phyloP scores from a whole-genome alignment of 1,139 yeast species.

The Pichia sp. region DNA sequence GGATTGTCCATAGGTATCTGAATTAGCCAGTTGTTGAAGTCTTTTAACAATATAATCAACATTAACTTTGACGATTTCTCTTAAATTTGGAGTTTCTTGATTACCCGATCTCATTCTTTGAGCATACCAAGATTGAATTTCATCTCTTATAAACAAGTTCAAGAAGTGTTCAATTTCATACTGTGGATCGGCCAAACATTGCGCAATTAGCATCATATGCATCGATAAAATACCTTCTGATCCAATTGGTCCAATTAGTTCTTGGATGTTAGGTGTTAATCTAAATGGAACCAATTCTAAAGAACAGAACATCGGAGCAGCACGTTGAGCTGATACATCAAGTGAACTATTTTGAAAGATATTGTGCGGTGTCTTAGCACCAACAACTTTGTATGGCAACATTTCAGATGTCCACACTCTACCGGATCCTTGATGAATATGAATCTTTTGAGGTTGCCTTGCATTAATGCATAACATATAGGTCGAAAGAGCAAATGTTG shows the following conservation, averaged over 20 bases:
- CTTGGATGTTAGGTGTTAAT: conserved; percentile 91
- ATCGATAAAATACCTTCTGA: conserved; percentile 89
- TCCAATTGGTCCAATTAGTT: conserved; percentile 87
- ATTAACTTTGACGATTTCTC: conserved; percentile 83
- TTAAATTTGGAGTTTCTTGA: conserved; percentile 63
- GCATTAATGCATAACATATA: conserved; percentile 92
- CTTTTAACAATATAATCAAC: conserved; percentile 78
- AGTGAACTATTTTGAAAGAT: conserved; percentile 49
- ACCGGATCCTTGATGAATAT: conserved; percentile 76
- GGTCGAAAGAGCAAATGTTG: conserved; percentile 89
- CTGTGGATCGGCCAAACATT: conserved; percentile 86
- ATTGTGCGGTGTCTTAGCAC: conserved; percentile 37
- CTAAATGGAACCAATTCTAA: conserved; percentile 97
- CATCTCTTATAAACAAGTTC: conserved; percentile 91
- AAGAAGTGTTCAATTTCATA: conserved; percentile 83
- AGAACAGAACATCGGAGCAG: conserved; percentile 85
- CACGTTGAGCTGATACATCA: conserved; percentile 53
- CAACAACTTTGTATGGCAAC: conserved; percentile 80
- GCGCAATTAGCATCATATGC: conserved; percentile 76
- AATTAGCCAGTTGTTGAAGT: conserved; percentile 66
- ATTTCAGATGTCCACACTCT: conserved; percentile 92
- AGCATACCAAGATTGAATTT: conserved; percentile 87
- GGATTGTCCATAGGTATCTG: conserved; percentile 45
- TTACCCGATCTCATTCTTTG: conserved; percentile 72
- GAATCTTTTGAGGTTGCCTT: conserved; percentile 91